A percentile compares a stretch with the other conserved stretches of the same genome.
Evolutionary conservation across 1,139 yeast genomes (phyloP).

Genomic region (Zhuliangozyma parablackwelliae): DNA sequence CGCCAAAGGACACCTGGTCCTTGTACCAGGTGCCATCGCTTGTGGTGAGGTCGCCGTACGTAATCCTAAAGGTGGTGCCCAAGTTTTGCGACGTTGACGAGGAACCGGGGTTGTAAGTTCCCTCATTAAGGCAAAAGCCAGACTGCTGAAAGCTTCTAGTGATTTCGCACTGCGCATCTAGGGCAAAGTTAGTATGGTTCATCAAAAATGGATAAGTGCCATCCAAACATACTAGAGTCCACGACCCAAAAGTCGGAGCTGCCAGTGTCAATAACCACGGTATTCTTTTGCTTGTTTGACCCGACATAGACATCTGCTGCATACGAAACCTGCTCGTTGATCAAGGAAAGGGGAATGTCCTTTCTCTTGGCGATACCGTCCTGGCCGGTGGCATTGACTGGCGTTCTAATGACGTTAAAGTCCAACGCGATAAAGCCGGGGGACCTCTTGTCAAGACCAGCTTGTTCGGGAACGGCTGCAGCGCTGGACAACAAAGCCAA

Average conservation of each 20-base stretch:
- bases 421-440: slow-evolving; percentile 9
- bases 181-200: slow-evolving; percentile 2
- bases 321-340: slow-evolving; percentile 38
- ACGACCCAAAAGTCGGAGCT: slow-evolving; percentile 26
- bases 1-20: slow-evolving; percentile 31
- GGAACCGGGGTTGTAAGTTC: slow-evolving; percentile 4
- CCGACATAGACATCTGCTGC: slow-evolving; percentile 34
- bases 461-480: not conserved
- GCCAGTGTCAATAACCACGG: slow-evolving; percentile 25
- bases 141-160: no score
- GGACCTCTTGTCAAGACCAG: slow-evolving; percentile 6
- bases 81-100: slow-evolving; percentile 10
- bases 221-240: slow-evolving; percentile 15
- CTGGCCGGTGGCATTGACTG: slow-evolving; percentile 27
- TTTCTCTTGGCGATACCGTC: slow-evolving; percentile 36
- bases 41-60: slow-evolving; percentile 10
- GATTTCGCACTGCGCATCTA: no score
- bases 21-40: slow-evolving; percentile 56
- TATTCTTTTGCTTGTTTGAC: slow-evolving; percentile 14
- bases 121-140: no score
- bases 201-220: not conserved
- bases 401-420: slow-evolving; percentile 6
- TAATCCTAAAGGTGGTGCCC: slow-evolving; percentile 5
- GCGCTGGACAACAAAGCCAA: slow-evolving; percentile 7
- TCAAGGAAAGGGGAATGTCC: not conserved